Evolutionary conservation across 1,284 basidiomycete species (phyloP).

Genomic region (Ceratobasidium sp.): DNA sequence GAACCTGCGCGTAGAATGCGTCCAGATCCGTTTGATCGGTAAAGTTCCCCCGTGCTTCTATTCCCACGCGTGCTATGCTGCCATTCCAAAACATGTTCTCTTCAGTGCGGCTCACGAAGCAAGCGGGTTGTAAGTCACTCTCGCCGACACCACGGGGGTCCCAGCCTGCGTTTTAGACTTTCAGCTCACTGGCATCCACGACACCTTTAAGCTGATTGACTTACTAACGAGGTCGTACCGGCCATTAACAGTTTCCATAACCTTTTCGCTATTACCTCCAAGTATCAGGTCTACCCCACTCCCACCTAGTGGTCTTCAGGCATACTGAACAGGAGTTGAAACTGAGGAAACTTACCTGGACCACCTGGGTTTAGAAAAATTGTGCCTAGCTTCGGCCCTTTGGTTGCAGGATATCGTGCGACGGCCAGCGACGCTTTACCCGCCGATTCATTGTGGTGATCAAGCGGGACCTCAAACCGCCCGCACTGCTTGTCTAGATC

Average conservation of each 20-base stretch:
- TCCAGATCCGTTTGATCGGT: conserved; percentile 45
- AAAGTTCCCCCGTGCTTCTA: conserved; percentile 47
- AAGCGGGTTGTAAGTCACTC: neutral
- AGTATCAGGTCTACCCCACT: conserved; percentile 3
- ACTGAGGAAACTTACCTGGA: neutral
- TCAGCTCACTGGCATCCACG: too few relatives aligned
- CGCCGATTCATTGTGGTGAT: conserved; percentile 28
- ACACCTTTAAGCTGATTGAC: neutral
- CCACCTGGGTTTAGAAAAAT: conserved; percentile 45
- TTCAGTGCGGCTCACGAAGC: conserved; percentile 36
- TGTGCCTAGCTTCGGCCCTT: conserved; percentile 26
- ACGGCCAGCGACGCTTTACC: conserved; percentile 42
- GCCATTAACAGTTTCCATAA: conserved; percentile 14
- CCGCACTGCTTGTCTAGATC: conserved; percentile 16
- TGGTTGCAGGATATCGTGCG: conserved; percentile 22
- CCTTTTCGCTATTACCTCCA: neutral
- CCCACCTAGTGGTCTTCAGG: neutral
- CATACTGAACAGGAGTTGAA: too few relatives aligned
- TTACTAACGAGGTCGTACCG: conserved; percentile 29
- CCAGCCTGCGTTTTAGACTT: conserved; percentile 42
- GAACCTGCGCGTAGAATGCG: conserved; percentile 45
- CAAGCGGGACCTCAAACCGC: conserved; percentile 42
- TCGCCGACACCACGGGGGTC: conserved; percentile 51
- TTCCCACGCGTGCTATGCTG: conserved; percentile 32
- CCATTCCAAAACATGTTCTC: conserved; percentile 30